phyloP scores from a whole-genome alignment of 2,329 filamentous ascomycete species.

The Fusarium continuum region DNA sequence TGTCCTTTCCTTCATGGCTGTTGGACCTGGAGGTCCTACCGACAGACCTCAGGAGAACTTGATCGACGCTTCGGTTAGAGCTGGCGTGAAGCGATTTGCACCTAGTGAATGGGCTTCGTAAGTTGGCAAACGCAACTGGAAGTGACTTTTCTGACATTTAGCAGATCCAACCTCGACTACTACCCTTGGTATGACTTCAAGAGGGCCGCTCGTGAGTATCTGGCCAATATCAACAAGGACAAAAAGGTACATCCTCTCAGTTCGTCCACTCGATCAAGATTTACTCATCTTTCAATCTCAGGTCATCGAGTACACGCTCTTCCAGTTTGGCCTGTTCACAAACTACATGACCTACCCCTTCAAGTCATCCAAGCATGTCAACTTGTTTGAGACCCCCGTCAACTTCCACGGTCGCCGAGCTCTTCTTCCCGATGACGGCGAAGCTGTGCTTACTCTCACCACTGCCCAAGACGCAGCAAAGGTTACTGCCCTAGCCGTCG shows the following conservation, averaged over 20 bases:
- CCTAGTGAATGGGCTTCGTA: conserved; percentile 66
- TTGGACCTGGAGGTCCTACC: conserved; percentile 43
- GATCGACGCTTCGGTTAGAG: conserved; percentile 65
- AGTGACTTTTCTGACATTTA: background rate
- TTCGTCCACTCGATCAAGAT: fast-evolving
- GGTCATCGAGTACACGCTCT: conserved; percentile 65
- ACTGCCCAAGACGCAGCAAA: conserved; percentile 54
- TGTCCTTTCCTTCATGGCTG: conserved; percentile 61
- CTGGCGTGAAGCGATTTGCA: conserved; percentile 68
- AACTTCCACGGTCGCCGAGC: conserved; percentile 55
- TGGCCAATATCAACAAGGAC: conserved; percentile 60
- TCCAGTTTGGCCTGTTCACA: conserved; percentile 63
- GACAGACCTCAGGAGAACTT: conserved; percentile 50
- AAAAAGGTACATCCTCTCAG: conserved; percentile 47
- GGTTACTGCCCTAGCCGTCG: conserved; percentile 53
- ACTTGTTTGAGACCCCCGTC: conserved; percentile 50
- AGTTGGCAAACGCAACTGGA: background rate
- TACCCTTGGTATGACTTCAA: conserved; percentile 50
- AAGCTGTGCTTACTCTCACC: conserved; percentile 57
- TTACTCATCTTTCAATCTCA: conserved; percentile 37
- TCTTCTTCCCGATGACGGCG: conserved; percentile 53
- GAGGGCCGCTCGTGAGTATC: conserved; percentile 57
- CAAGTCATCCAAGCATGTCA: conserved; percentile 56
- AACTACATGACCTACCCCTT: conserved; percentile 64
- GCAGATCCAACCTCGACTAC: conserved; percentile 19